Conservation (phyloP, 148 eudicot species). For the Nepenthes gracilis region DNA sequence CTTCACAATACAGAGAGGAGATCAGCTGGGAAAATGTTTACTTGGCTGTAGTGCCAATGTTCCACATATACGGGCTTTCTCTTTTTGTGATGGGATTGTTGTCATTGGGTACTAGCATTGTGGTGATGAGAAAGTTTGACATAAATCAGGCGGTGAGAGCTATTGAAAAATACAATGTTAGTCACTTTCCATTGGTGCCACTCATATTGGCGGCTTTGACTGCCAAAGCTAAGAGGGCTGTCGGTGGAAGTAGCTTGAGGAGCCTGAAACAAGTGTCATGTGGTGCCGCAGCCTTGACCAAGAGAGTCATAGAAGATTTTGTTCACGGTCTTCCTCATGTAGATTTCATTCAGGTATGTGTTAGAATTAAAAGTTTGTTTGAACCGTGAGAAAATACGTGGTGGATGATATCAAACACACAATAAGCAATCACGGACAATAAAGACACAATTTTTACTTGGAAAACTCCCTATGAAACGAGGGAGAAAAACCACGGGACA, state of each 20-base stretch:
- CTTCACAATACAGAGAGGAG: slow-evolving; percentile 45
- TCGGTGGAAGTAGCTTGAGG: slow-evolving; percentile 18
- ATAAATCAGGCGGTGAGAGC: slow-evolving; percentile 42
- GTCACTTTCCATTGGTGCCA: slow-evolving; percentile 76
- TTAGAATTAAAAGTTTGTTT: no score
- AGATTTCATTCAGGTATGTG: slow-evolving; percentile 94
- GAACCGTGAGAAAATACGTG: no score
- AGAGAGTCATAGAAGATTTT: slow-evolving; percentile 49
- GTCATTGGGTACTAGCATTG: slow-evolving; percentile 47
- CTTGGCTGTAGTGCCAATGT: slow-evolving; percentile 79
- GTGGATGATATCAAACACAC: no score
- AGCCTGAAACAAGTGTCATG: slow-evolving; percentile 86
- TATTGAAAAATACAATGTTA: slow-evolving; percentile 43
- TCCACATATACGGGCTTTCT: slow-evolving; percentile 78
- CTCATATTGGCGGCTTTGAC: slow-evolving; percentile 55
- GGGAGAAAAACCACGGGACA: no score
- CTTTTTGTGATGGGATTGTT: slow-evolving; percentile 64
- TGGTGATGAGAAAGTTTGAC: slow-evolving; percentile 61
- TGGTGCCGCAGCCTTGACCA: slow-evolving; percentile 72
- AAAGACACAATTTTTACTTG: no score
- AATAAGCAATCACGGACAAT: no score
- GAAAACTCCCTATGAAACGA: no score
- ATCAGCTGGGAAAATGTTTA: slow-evolving; percentile 32
- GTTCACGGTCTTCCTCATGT: slow-evolving; percentile 44
- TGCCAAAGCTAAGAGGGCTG: slow-evolving; percentile 23